Evolutionary conservation across 2,329 filamentous ascomycete species (phyloP).

Genomic region (Scedosporium apiospermum): DNA sequence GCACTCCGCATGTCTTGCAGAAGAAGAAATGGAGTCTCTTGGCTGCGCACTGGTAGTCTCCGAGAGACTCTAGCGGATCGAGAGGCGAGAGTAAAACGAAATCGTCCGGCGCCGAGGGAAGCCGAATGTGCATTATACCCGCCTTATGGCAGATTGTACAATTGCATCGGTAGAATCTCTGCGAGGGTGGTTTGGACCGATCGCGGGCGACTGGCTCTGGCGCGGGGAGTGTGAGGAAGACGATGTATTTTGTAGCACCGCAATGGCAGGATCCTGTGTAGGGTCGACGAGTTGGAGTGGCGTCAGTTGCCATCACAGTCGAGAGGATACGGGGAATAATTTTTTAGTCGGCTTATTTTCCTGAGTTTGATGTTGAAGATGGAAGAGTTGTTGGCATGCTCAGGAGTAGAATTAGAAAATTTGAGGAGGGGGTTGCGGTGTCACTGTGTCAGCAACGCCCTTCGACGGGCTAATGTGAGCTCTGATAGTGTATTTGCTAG

Average conservation of each 20-base stretch:
- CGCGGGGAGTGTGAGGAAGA: constrained; percentile 31
- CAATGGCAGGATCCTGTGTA: constrained; percentile 36
- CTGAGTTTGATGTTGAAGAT: too few relatives aligned
- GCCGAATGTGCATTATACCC: constrained; percentile 34
- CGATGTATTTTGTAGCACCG: constrained; percentile 30
- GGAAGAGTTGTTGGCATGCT: too few relatives aligned
- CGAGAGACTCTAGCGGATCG: neutral
- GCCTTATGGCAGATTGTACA: constrained; percentile 39
- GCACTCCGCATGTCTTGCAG: constrained; percentile 34
- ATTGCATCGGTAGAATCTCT: constrained; percentile 31
- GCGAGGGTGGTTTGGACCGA: constrained; percentile 9
- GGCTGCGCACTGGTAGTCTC: constrained; percentile 26
- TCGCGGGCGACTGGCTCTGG: constrained; percentile 12
- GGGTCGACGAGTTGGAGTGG: constrained; percentile 7
- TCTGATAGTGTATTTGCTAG: too few relatives aligned
- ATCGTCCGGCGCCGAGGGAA: constrained; percentile 13
- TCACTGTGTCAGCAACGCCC: too few relatives aligned
- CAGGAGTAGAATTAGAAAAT: too few relatives aligned
- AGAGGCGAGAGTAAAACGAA: neutral
- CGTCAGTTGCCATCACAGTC: neutral
- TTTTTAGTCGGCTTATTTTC: too few relatives aligned
- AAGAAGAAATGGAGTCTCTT: constrained; percentile 30
- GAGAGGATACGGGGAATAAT: neutral
- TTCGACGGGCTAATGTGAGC: too few relatives aligned
- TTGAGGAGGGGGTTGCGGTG: too few relatives aligned